Evolutionary conservation across 257 asterid species (phyloP).

Genomic region (Nyctanthes arbortristis): DNA sequence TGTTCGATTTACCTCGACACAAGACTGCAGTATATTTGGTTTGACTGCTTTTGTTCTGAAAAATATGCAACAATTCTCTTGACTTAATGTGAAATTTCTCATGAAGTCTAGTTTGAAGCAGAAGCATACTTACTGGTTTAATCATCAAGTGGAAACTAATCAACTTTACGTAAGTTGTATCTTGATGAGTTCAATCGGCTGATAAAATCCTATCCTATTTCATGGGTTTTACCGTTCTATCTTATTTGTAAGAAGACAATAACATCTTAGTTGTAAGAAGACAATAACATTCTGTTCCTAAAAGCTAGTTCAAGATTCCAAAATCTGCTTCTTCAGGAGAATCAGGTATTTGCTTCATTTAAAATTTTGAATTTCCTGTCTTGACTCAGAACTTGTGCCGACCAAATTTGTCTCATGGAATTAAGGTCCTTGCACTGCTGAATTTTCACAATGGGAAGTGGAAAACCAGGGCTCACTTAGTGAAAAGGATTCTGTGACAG

Average conservation of each 20-base stretch:
- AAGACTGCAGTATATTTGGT: conserved; percentile 11
- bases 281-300: neutral
- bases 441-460: conserved; percentile 22
- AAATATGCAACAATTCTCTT: neutral
- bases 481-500: conserved; percentile 37
- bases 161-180: conserved; percentile 19
- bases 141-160: no score
- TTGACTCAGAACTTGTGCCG: conserved; percentile 1
- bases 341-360: no score
- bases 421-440: conserved; percentile 27
- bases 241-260: no score
- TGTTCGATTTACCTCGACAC: conserved; percentile 7
- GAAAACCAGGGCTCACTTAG: conserved; percentile 22
- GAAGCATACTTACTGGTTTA: neutral
- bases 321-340: conserved; percentile 11
- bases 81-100: neutral
- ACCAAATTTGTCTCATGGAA: conserved; percentile 9
- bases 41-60: neutral
- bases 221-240: no score
- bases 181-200: conserved; percentile 7
- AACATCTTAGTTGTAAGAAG: no score
- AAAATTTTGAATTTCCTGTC: neutral
- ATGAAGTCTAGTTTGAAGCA: neutral
- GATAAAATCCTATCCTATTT: neutral
- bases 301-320: neutral